Conservation (phyloP, 1,284 basidiomycete genomes). For the Meripilus lineatus region DNA sequence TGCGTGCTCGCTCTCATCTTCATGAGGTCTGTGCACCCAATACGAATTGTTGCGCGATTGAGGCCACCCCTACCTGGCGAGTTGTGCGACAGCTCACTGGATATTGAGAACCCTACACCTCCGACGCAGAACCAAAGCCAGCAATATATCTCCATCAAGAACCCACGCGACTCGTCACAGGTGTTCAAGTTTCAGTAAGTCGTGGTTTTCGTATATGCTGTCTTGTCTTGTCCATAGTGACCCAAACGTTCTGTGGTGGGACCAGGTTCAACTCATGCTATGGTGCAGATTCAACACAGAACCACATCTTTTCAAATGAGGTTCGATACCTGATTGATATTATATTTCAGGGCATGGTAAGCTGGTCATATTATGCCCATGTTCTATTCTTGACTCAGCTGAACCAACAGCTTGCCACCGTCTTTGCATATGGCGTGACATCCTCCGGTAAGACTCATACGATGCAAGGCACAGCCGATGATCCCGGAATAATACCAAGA, state of each 20-base stretch:
- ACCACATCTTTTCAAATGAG: slow-evolving; percentile 66
- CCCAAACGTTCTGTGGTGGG: not conserved
- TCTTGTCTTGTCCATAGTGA: not conserved
- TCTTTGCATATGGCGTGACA: slow-evolving; percentile 81
- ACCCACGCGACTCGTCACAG: slow-evolving; percentile 59
- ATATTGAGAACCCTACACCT: too few relatives aligned
- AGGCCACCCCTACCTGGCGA: too few relatives aligned
- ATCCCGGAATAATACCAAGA: slow-evolving; percentile 79
- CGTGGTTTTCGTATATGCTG: not conserved
- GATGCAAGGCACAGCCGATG: slow-evolving; percentile 68
- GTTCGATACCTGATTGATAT: slow-evolving; percentile 66
- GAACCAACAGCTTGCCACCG: slow-evolving; percentile 58
- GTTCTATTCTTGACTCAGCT: not conserved
- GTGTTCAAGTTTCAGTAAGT: slow-evolving; percentile 70
- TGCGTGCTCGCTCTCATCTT: too few relatives aligned
- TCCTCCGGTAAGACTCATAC: slow-evolving; percentile 83
- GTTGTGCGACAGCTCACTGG: too few relatives aligned
- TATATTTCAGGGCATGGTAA: slow-evolving; percentile 64
- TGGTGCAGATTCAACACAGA: slow-evolving; percentile 57
- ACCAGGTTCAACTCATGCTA: slow-evolving; percentile 69
- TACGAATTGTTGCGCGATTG: too few relatives aligned
- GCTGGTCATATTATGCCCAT: slow-evolving; percentile 20
- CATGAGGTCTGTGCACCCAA: too few relatives aligned
- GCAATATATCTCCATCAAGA: slow-evolving; percentile 54
- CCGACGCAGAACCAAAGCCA: slow-evolving; percentile 31